Base-by-base conservation (phyloP, 768 basidiomycete species). In the Lentinula boryana region DNA sequence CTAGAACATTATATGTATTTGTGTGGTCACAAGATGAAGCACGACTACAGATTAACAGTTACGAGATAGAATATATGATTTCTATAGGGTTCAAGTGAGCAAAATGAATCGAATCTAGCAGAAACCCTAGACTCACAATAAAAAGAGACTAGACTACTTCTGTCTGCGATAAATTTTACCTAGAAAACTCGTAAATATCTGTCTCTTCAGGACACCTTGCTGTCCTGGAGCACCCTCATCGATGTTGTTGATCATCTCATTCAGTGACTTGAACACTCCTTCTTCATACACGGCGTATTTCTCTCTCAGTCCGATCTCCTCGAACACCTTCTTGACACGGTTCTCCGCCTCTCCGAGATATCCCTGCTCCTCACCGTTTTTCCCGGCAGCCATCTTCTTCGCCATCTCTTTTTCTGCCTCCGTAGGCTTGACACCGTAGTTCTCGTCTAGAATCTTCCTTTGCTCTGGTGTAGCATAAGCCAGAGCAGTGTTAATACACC, bases 401-500 rank as follows among this genome's bases (percentile, higher is more conserved):
- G 60, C 35, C 35, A 64, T 49, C 13, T 52, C 54, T 31, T 60
- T 63, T 16, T 72, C 69, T 65, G 61, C 63, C 36, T 57, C 87
- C 87, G 68, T 91, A 89, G 71, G 86, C 85, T 21, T 76, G 81
- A 67, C 88, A 38, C 81, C 82, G 66, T 78, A 80, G 59, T 79
- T 82, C 62, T 80, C 80, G 60, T 80, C 85, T n/a, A 88, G 76
- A 27, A 85, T 70, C 31, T 71, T 71, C 38, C 83, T 80, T 70
- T 89, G 87, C n/a, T 68, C 80, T 0, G 83, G 75, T 4, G 75
- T 78, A 1, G 81, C 85, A 44, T 78, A 70, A 16, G 75, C 71
- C 61, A 98, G 79, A 32, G 94, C 97, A 21, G 85, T 86, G 75
- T 97, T 98, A 72, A 98, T 81, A 66, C 88, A 88, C 97, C 96